Percentiles rank a stretch among this genome's conserved stretches.
Evolutionary conservation across 148 eudicot genomes (phyloP).

Genomic region (Vaccinium corymbosum): DNA sequence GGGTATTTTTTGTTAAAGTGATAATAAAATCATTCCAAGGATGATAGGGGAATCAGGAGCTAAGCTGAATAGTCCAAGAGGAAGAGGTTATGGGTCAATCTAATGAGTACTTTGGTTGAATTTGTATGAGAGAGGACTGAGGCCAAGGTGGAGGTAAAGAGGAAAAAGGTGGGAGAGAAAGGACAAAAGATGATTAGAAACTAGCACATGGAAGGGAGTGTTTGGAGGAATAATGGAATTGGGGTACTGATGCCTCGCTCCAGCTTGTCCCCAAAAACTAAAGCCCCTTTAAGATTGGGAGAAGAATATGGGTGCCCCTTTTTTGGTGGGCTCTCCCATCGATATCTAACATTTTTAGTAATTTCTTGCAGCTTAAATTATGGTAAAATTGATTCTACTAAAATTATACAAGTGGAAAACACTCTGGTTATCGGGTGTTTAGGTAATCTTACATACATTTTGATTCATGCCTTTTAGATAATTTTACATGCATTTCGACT

Average conservation of each 20-base stretch:
- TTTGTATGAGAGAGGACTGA: constrained; percentile 18
- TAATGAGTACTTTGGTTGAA: constrained; percentile 24
- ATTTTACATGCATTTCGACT: background rate
- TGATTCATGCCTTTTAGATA: background rate
- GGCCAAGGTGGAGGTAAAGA: constrained; percentile 36
- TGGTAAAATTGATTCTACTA: background rate
- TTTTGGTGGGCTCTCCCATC: constrained; percentile 17
- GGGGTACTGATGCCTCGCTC: constrained; percentile 28
- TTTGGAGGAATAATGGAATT: constrained; percentile 66
- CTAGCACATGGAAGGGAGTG: constrained; percentile 68
- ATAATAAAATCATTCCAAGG: constrained; percentile 3
- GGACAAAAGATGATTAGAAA: constrained; percentile 52
- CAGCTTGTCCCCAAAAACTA: constrained; percentile 41
- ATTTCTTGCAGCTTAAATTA: background rate
- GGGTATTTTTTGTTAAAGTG: background rate
- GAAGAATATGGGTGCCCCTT: constrained; percentile 21
- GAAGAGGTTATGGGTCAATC: constrained; percentile 44
- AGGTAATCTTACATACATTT: no score
- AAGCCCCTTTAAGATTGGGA: constrained; percentile 20
- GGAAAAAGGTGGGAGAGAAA: constrained; percentile 37
- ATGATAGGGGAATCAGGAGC: constrained; percentile 40
- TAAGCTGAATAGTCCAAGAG: constrained; percentile 33
- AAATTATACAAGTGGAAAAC: no score
- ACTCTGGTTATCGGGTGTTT: no score
- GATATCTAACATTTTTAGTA: background rate